Base-by-base conservation (phyloP, 345 rosid genomes). In the Noccaea caerulescens region DNA sequence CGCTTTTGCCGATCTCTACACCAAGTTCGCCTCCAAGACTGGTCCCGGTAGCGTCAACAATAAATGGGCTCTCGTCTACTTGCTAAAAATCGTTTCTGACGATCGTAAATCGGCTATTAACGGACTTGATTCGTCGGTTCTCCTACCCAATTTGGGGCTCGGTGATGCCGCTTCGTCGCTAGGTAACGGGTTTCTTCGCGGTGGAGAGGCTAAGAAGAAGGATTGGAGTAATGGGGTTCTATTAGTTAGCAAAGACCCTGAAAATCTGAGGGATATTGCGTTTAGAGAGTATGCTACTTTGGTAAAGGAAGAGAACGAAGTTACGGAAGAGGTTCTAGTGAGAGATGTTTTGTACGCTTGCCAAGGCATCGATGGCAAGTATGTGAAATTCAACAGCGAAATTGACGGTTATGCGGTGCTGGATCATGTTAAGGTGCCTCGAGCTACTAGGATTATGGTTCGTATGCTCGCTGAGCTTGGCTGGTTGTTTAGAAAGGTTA, bases 331-430 rank as follows among this genome's bases (percentile, higher is more conserved):
- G 86, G 86, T 83, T 63, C 59, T 93, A 51, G 94, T 91, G 27
- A 89, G 93, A 72, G 99, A 94, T 81, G 92, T 94, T 66, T 74
- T 94, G 82, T 91, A 91, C 47, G 94, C 89, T 72, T 86, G 91
- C 42, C 99, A 91, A 77, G 99, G 96, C 5, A 89, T 94, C 73
- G 98, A 94, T 81, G 99, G 99, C 23, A 94, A 85, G 63, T 84
- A 81, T 62, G 89, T 91, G 47, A 91, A 87, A 60, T 91, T 86
- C 51, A 90, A 84, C 65, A 71, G 76, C 3, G 73, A 49, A 32
- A 77, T 82, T 6, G 99, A 94, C 43, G 97, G 97, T 23, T 94
- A 89, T 71, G 78, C 77, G 9, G 81, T 94, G 57, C 51, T 75
- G 20, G 96, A 88, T 68, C 61, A 58, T 2, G 68, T 88, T 69